Conservation (phyloP, 2,329 filamentous ascomycete genomes). For the Calonectria montana region DNA sequence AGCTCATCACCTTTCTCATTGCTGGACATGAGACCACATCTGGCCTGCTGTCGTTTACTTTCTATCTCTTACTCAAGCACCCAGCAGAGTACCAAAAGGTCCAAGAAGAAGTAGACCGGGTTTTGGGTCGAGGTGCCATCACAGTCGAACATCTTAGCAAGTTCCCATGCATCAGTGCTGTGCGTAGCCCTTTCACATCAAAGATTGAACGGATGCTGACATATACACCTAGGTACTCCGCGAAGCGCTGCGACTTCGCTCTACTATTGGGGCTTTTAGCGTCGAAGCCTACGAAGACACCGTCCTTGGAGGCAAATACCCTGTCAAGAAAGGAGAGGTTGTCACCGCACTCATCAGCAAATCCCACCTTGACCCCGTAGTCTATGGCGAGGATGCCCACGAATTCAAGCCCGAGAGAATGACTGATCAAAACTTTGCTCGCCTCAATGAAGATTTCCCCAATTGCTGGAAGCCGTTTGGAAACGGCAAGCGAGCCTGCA, state of each 20-base stretch:
- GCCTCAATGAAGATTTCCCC: conserved; percentile 68
- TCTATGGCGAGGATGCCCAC: conserved; percentile 73
- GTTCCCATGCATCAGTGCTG: conserved; percentile 73
- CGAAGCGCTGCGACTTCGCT: conserved; percentile 72
- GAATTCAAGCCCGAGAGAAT: conserved; percentile 79
- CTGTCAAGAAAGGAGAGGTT: conserved; percentile 62
- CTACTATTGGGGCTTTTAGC: conserved; percentile 69
- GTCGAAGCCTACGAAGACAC: conserved; percentile 65
- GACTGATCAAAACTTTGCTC: conserved; percentile 74
- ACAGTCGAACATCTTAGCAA: conserved; percentile 71
- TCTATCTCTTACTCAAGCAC: conserved; percentile 74
- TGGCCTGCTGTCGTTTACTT: conserved; percentile 72
- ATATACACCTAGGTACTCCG: conserved; percentile 55
- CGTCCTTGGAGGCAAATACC: conserved; percentile 71
- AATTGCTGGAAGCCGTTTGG: conserved; percentile 81
- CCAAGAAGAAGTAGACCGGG: conserved; percentile 74
- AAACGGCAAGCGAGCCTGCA: conserved; percentile 76
- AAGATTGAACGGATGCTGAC: not conserved
- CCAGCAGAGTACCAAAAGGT: conserved; percentile 70
- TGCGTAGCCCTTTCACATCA: not conserved
- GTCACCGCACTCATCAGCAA: conserved; percentile 62
- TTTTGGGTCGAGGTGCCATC: conserved; percentile 69
- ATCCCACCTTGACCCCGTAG: conserved; percentile 70
- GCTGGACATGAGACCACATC: conserved; percentile 80
- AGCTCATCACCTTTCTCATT: conserved; percentile 79